Percentiles rank a stretch among this genome's conserved stretches.
These are phyloP conservation scores for Colletotrichum liriopes DNA, from an alignment of 2,329 filamentous ascomycete species.

Conservation along the genomic window DNA sequence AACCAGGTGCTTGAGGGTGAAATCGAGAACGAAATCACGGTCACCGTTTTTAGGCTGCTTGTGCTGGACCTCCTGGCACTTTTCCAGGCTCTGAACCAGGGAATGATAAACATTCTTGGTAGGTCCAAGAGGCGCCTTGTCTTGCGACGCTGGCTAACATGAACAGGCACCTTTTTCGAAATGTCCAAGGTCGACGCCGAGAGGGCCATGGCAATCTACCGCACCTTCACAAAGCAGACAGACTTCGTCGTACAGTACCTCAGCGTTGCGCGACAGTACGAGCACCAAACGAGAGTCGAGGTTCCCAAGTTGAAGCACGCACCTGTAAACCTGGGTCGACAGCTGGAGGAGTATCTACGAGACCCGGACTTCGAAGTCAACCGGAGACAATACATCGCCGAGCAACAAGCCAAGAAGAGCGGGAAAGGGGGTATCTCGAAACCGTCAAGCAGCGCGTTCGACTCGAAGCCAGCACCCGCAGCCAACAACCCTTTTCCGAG, in stretches of 20 bases:
- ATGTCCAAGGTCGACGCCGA: slow-evolving; percentile 97
- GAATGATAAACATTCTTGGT: slow-evolving; percentile 97
- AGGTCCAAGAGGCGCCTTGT: slow-evolving; percentile 51
- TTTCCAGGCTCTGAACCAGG: slow-evolving; percentile 97
- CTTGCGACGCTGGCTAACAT: slow-evolving; percentile 25
- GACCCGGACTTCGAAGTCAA: slow-evolving; percentile 97
- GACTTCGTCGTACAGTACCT: slow-evolving; percentile 94
- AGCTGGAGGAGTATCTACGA: slow-evolving; percentile 93
- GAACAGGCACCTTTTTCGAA: slow-evolving; percentile 93
- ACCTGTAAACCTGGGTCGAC: slow-evolving; percentile 89
- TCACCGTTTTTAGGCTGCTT: slow-evolving; percentile 92
- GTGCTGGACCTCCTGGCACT: slow-evolving; percentile 91
- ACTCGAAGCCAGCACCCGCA: slow-evolving; percentile 56
- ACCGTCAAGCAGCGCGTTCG: slow-evolving; percentile 50
- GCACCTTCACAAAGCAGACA: slow-evolving; percentile 91
- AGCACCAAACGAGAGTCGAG: slow-evolving; percentile 91
- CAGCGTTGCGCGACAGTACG: slow-evolving; percentile 87
- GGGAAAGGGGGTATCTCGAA: slow-evolving; percentile 52
- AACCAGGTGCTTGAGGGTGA: slow-evolving; percentile 86
- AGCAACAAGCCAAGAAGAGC: slow-evolving; percentile 81
- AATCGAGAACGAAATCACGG: slow-evolving; percentile 95
- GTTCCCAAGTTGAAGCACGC: slow-evolving; percentile 98
- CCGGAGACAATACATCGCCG: slow-evolving; percentile 89
- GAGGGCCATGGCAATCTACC: slow-evolving; percentile 91
- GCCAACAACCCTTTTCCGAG: slow-evolving; percentile 62